A percentile compares a stretch with the other conserved stretches of the same genome.
Conservation (phyloP, 257 asterid genomes). For the Haberlea rhodopensis region DNA sequence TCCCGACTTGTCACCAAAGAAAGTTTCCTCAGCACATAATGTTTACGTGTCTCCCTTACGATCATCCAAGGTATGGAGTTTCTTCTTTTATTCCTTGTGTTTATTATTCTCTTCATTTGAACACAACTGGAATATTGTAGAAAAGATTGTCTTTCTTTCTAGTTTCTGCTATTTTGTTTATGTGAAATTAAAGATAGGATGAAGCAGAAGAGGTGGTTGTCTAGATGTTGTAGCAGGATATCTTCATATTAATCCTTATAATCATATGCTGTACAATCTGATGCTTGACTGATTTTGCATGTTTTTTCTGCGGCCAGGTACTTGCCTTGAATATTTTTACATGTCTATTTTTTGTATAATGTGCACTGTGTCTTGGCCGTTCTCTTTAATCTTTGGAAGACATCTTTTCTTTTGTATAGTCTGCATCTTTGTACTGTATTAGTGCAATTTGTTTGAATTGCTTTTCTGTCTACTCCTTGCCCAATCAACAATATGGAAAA, state of each 20-base stretch:
- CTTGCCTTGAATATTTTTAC: too few species aligned
- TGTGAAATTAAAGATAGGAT: slow-evolving; percentile 8
- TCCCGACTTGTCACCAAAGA: slow-evolving; percentile 99
- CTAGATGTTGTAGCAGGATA: slow-evolving; percentile 3
- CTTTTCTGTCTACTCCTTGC: too few species aligned
- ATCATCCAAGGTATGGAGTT: slow-evolving; percentile 67
- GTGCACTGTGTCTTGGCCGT: too few species aligned
- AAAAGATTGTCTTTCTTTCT: slow-evolving; percentile 1
- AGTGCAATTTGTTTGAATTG: too few species aligned
- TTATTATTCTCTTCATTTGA: slow-evolving; percentile 2
- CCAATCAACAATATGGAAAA: too few species aligned
- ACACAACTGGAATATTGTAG: not conserved
- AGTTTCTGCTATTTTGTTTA: slow-evolving; percentile 3
- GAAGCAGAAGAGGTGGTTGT: not conserved
- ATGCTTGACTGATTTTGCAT: too few species aligned
- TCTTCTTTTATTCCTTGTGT: not conserved
- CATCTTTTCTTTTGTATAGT: too few species aligned
- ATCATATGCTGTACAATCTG: too few species aligned
- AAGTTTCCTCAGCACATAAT: slow-evolving; percentile 88
- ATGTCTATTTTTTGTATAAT: too few species aligned
- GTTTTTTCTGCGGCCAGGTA: too few species aligned
- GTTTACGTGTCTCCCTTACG: slow-evolving; percentile 92
- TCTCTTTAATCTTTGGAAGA: too few species aligned
- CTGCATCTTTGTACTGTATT: too few species aligned
- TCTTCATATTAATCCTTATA: not conserved